Conservation (phyloP, 805 yeast genomes). For the Hemisphaericaspora nanyangensis region DNA sequence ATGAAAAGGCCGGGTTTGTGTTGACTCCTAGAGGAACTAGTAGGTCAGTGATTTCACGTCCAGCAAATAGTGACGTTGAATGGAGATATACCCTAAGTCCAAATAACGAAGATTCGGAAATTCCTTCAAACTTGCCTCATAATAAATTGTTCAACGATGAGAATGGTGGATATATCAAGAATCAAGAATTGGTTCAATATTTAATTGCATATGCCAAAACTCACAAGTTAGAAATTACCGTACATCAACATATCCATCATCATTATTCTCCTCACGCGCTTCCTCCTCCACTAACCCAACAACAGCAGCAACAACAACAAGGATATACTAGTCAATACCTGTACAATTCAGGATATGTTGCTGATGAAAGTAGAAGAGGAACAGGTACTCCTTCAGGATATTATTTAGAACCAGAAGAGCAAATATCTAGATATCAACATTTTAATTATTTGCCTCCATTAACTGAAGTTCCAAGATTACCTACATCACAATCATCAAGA, state of each 20-base stretch:
- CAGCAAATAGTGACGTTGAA: conserved; percentile 38
- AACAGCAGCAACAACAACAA: not conserved
- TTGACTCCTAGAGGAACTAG: conserved; percentile 2
- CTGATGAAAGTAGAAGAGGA: not conserved
- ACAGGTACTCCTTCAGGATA: conserved; percentile 1
- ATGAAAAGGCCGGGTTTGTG: no score
- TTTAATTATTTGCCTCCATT: conserved; percentile 71
- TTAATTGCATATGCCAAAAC: conserved; percentile 58
- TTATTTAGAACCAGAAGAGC: conserved; percentile 46
- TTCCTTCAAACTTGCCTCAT: conserved; percentile 18
- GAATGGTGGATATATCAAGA: conserved; percentile 47
- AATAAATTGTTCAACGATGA: conserved; percentile 16
- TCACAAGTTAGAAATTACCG: conserved; percentile 56
- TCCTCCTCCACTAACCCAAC: conserved; percentile 12
- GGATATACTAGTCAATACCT: not conserved
- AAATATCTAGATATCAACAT: conserved; percentile 59
- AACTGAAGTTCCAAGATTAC: conserved; percentile 67
- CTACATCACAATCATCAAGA: conserved; percentile 51
- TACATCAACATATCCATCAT: conserved; percentile 85
- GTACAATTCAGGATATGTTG: not conserved
- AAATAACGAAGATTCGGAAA: conserved; percentile 31
- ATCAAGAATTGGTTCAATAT: conserved; percentile 52
- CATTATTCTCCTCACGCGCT: conserved; percentile 51
- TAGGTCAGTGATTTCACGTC: conserved; percentile 6
- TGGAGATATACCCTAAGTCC: conserved; percentile 54